Conservation (phyloP, 2,329 filamentous ascomycete genomes). For the Calonectria ilicicola region DNA sequence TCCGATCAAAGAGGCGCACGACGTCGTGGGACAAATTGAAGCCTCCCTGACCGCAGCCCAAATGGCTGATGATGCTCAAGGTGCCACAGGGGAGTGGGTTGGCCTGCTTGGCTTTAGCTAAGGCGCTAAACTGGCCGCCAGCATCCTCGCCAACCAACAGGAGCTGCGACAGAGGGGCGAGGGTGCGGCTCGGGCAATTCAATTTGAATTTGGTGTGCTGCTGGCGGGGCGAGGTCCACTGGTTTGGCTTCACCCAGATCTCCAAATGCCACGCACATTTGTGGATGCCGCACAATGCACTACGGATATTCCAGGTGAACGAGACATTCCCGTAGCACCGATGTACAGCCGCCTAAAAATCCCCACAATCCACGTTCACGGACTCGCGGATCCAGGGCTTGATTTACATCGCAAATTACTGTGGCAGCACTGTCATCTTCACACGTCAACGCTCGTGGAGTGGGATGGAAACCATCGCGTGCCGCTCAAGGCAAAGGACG, state of each 20-base stretch:
- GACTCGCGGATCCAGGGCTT: neutral
- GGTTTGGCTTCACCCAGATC: neutral
- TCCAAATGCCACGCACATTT: neutral
- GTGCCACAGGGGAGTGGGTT: neutral
- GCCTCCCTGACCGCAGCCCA: neutral
- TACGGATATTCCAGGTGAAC: neutral
- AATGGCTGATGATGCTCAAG: neutral
- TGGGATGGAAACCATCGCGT: neutral
- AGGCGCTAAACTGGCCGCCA: neutral
- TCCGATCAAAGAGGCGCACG: neutral
- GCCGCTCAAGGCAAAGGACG: neutral
- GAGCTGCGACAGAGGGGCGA: neutral
- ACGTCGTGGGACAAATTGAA: neutral
- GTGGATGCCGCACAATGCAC: neutral
- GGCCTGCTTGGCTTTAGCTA: neutral
- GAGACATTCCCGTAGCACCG: neutral
- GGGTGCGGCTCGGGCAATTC: neutral
- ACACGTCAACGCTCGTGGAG: neutral
- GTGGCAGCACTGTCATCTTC: neutral
- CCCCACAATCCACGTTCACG: neutral
- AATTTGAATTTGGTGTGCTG: neutral
- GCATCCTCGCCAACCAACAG: neutral
- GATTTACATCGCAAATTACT: neutral
- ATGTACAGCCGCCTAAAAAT: neutral
- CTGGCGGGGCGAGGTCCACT: neutral